Percentiles rank a stretch among this genome's conserved stretches.
Evolutionary conservation across 2,329 filamentous ascomycete species (phyloP).

Genomic region (Sordariomycetes sp.): DNA sequence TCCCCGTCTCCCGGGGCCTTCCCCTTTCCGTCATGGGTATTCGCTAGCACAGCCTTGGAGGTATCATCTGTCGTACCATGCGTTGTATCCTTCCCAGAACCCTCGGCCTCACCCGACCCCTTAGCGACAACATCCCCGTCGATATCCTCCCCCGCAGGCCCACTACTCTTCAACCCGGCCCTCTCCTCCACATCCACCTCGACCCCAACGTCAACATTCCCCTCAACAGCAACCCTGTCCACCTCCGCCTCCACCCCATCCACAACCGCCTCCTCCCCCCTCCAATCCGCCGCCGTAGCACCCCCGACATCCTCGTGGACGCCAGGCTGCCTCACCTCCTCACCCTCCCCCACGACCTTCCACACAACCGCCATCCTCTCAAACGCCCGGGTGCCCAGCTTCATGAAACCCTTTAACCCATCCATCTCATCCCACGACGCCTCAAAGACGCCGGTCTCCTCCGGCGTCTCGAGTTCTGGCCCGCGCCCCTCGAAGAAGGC

Average conservation of each 20-base stretch:
- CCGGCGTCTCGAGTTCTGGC: slow-evolving; percentile 50
- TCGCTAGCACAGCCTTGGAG: too few species aligned
- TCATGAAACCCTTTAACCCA: slow-evolving; percentile 79
- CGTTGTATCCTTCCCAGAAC: background rate
- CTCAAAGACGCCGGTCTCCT: slow-evolving; percentile 50
- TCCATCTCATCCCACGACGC: slow-evolving; percentile 63
- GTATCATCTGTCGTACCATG: background rate
- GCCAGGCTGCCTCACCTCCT: slow-evolving; percentile 45
- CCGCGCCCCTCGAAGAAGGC: slow-evolving; percentile 78
- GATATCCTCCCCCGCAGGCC: slow-evolving; percentile 20
- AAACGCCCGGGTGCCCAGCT: slow-evolving; percentile 70
- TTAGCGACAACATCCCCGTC: slow-evolving; percentile 6
- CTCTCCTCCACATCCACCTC: slow-evolving; percentile 18
- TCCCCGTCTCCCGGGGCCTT: too few species aligned
- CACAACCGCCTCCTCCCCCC: slow-evolving; percentile 33
- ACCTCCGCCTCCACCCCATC: slow-evolving; percentile 25
- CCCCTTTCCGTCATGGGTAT: too few species aligned
- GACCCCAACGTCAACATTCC: slow-evolving; percentile 23
- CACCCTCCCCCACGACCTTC: slow-evolving; percentile 32
- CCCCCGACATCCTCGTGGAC: slow-evolving; percentile 58
- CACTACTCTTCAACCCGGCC: slow-evolving; percentile 20
- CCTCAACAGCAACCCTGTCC: slow-evolving; percentile 28
- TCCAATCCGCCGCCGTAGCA: slow-evolving; percentile 61
- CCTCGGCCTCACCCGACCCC: background rate
- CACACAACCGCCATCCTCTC: slow-evolving; percentile 80